Percentiles rank a stretch among this genome's conserved stretches.
Evolutionary conservation across 352 stramenopile genomes (phyloP).

Genomic region (Globisporangium cylindrosporum): DNA sequence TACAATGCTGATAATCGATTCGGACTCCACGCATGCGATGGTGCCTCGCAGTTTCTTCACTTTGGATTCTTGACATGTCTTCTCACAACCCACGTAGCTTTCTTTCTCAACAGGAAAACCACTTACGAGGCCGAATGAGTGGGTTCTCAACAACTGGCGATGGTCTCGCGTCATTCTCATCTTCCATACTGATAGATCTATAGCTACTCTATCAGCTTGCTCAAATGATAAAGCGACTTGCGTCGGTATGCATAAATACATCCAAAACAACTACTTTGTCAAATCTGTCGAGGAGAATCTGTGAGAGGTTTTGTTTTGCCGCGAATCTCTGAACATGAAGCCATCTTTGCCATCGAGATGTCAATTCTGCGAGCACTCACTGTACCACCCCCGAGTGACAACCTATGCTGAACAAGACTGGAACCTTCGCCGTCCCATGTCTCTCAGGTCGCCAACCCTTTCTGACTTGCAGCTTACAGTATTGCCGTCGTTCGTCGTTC

Average conservation of each 20-base stretch:
- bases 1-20: neutral
- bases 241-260: too few relatives aligned
- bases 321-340: neutral
- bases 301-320: neutral
- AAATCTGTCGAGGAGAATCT: too few relatives aligned
- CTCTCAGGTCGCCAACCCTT: neutral
- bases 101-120: neutral
- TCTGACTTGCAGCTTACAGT: too few relatives aligned
- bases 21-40: neutral
- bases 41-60: neutral
- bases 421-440: neutral
- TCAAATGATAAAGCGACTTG: neutral
- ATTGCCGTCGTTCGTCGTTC: too few relatives aligned
- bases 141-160: neutral
- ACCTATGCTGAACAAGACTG: neutral
- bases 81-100: too few relatives aligned
- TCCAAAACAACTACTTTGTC: too few relatives aligned
- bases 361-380: neutral
- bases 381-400: neutral
- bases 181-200: neutral
- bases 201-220: neutral
- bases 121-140: neutral
- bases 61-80: too few relatives aligned
- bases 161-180: neutral
- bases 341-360: too few relatives aligned